Percentiles rank a stretch among this genome's conserved stretches.
These are phyloP conservation scores for Penicillium palitans DNA, from an alignment of 2,329 filamentous ascomycete species.

Conservation along the genomic window DNA sequence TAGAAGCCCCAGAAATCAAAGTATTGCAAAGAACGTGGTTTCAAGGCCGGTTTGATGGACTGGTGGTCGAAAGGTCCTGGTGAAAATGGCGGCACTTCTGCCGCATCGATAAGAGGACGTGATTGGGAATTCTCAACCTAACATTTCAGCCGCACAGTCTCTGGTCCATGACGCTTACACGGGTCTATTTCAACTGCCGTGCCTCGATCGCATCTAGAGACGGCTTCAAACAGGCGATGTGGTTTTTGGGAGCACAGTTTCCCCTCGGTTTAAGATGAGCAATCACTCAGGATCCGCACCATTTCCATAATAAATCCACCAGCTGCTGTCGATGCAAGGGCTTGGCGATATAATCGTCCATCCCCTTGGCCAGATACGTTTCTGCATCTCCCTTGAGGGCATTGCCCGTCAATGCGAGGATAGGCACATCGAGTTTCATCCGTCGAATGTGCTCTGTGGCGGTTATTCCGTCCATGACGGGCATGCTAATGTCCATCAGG, in stretches of 20 bases:
- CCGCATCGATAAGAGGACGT: too few species aligned
- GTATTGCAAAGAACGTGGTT: neutral
- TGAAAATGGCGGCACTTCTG: neutral
- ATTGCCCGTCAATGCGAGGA: conserved; percentile 59
- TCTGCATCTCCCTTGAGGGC: conserved; percentile 58
- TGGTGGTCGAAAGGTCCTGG: too few species aligned
- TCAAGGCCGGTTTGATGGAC: neutral
- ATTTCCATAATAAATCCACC: conserved; percentile 46
- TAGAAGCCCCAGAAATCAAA: neutral
- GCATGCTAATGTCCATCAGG: conserved; percentile 53
- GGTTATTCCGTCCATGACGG: conserved; percentile 48
- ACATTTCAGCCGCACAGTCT: neutral
- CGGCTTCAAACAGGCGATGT: neutral
- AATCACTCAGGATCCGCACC: conserved; percentile 30
- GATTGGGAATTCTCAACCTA: neutral
- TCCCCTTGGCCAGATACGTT: conserved; percentile 54
- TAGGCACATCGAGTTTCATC: conserved; percentile 45
- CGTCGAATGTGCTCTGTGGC: conserved; percentile 47
- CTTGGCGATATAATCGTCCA: conserved; percentile 59
- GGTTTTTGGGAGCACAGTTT: neutral
- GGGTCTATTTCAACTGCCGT: conserved; percentile 1
- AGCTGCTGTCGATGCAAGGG: conserved; percentile 54
- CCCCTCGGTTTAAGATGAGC: neutral
- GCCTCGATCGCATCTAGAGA: neutral
- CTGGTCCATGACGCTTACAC: neutral